Percentiles rank a stretch among this genome's conserved stretches.
phyloP scores from a whole-genome alignment of 495 filamentous ascomycete genomes.

The Neurospora sp. region DNA sequence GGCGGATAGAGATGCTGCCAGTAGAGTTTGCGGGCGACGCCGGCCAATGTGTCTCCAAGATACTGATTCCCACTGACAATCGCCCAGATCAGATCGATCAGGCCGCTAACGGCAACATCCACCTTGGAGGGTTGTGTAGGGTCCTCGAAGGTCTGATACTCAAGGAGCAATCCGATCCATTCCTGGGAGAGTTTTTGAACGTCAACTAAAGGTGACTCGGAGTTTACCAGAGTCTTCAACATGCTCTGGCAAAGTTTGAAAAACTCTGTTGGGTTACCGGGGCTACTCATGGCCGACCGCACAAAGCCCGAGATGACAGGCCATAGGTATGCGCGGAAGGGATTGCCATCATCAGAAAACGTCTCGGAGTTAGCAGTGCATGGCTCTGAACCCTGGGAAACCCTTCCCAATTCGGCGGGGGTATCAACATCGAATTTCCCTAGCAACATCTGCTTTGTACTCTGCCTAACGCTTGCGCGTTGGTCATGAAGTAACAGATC shows the following conservation, averaged over 20 bases:
- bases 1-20: slow-evolving; percentile 59
- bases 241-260: slow-evolving; percentile 37
- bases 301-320: slow-evolving; percentile 35
- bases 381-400: background rate
- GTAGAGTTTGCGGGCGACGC: slow-evolving; percentile 51
- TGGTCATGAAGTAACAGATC: slow-evolving; percentile 34
- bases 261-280: slow-evolving; percentile 33
- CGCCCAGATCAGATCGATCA: slow-evolving; percentile 26
- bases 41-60: slow-evolving; percentile 2
- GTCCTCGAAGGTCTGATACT: slow-evolving; percentile 29
- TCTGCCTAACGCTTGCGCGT: slow-evolving; percentile 30
- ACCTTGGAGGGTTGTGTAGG: slow-evolving; percentile 38
- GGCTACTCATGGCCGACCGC: slow-evolving; percentile 22
- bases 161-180: slow-evolving; percentile 15
- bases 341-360: background rate
- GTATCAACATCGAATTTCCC: slow-evolving; percentile 8
- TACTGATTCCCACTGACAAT: slow-evolving; percentile 5
- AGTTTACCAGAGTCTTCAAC: slow-evolving; percentile 46
- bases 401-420: background rate
- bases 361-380: background rate
- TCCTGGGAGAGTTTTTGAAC: slow-evolving; percentile 20
- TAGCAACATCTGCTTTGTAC: slow-evolving; percentile 28
- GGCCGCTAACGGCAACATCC: slow-evolving; percentile 38
- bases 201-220: slow-evolving; percentile 39
- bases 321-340: slow-evolving; percentile 38